phyloP scores from a whole-genome alignment of 768 basidiomycete genomes.

The Agaricus subrufescens region DNA sequence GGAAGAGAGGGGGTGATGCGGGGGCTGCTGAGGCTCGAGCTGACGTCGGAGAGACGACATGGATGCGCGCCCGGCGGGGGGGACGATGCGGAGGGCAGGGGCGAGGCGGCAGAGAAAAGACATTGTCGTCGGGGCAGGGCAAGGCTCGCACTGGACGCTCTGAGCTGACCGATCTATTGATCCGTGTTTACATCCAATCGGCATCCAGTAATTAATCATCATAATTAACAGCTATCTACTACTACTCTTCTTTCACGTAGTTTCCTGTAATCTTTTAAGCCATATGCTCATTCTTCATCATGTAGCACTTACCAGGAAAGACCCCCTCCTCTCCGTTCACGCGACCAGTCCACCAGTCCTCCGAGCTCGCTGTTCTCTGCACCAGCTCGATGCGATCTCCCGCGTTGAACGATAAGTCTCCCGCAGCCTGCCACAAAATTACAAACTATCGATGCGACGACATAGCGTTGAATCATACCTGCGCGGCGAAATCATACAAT shows the following conservation, averaged over 20 bases:
- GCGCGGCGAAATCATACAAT: slow-evolving; percentile 91
- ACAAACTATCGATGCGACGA: background rate
- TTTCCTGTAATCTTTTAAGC: slow-evolving; percentile 38
- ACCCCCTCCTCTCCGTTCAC: slow-evolving; percentile 81
- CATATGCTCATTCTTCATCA: background rate
- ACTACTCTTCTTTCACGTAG: slow-evolving; percentile 54
- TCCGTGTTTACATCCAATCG: slow-evolving; percentile 27
- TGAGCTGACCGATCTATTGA: slow-evolving; percentile 18
- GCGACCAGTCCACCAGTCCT: slow-evolving; percentile 98
- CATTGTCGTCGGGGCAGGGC: background rate
- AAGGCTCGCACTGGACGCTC: no score
- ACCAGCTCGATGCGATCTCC: slow-evolving; percentile 92
- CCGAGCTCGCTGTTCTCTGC: slow-evolving; percentile 71
- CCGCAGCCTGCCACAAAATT: slow-evolving; percentile 57
- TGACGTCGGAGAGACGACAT: slow-evolving; percentile 56
- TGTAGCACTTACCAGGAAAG: slow-evolving; percentile 65
- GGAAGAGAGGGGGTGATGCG: slow-evolving; percentile 3
- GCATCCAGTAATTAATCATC: slow-evolving; percentile 9
- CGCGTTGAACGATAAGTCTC: slow-evolving; percentile 84
- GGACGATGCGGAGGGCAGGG: slow-evolving; percentile 19
- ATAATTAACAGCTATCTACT: slow-evolving; percentile 9
- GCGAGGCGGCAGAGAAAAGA: slow-evolving; percentile 13
- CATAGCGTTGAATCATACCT: slow-evolving; percentile 39
- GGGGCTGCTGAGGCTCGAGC: slow-evolving; percentile 34
- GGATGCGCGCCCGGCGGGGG: slow-evolving; percentile 51